These are phyloP conservation scores for Mariannaea sp. DNA, from an alignment of 2,329 filamentous ascomycete genomes.

Conservation along the genomic window DNA sequence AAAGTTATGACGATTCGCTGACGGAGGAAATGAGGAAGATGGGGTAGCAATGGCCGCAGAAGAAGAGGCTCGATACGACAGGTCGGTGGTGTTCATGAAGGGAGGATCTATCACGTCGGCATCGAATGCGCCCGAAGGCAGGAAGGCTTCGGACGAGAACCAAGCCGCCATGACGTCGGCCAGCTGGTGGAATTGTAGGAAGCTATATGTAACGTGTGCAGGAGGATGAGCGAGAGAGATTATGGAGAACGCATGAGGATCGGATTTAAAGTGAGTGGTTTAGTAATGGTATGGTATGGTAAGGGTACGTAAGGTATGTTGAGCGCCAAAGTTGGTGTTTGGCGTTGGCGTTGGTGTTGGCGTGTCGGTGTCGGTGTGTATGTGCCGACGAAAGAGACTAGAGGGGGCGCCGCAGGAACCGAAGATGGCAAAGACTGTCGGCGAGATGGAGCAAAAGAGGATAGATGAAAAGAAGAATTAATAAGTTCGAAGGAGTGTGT, in stretches of 20 bases:
- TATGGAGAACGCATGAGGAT: not conserved
- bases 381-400: too few species aligned
- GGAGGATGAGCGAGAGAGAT: not conserved
- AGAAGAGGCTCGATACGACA: slow-evolving; percentile 22
- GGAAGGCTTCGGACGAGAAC: slow-evolving; percentile 35
- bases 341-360: too few species aligned
- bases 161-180: slow-evolving; percentile 34
- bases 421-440: too few species aligned
- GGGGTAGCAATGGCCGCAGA: slow-evolving; percentile 24
- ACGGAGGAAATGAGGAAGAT: slow-evolving; percentile 28
- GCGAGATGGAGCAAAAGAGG: too few species aligned
- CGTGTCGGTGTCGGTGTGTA: too few species aligned
- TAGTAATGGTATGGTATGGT: not conserved
- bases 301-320: too few species aligned
- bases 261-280: not conserved
- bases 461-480: too few species aligned
- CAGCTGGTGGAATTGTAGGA: slow-evolving; percentile 8
- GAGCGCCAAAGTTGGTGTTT: not conserved
- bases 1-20: slow-evolving; percentile 29
- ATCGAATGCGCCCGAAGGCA: slow-evolving; percentile 37
- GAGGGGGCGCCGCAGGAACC: too few species aligned
- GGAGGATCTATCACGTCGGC: slow-evolving; percentile 26
- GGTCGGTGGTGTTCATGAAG: slow-evolving; percentile 22
- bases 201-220: not conserved
- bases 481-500: too few species aligned